Base-by-base conservation (phyloP, 2,329 filamentous ascomycete genomes). In the Colletotrichum magnum region DNA sequence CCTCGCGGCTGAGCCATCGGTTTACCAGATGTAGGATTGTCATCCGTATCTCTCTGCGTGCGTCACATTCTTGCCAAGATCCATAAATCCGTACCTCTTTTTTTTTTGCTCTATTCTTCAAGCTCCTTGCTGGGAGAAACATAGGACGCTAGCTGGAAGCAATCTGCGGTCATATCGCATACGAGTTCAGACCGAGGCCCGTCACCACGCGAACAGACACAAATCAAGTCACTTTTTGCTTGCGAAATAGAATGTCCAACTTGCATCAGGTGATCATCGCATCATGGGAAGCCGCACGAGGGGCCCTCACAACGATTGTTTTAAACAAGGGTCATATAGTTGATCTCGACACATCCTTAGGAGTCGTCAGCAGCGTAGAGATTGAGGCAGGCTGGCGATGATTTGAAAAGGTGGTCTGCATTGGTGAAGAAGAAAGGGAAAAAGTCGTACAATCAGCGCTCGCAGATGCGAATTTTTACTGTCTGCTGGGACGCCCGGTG, bases 281-380 rank as follows among this genome's bases (percentile, higher is more conserved):
- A 88, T 90, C 88, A 89, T 90, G 88, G 87, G 77, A 66, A 84
- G 86, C 87, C 87, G 81, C 86, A 78, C 86, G 79, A 85, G 86
- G 86, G 88, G 87, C 88, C 87, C 88, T 90, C 88, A 86, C 89
- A 87, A 89, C 85, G 81, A 90, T 89, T 88, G 88, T 90, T 90
- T 90, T 90, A 86, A 83, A 83, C 86, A 89, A 88, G 83, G 86
- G 86, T 84, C 79, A 80, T 77, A 78, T 79, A 79, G 79, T 87
- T 83, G 73, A 77, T 90, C 88, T 90, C 77, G 87, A 88, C 88
- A 82, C 85, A 84, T 80, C 72, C 79, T 85, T 84, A 84, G 82
- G 80, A 81, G 79, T 84, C 83, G 83, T 79, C 87, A 87, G 85
- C 76, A 79, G 77, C 78, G 76, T 79, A 74, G 74, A 52, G 63